A percentile compares a stretch with the other conserved stretches of the same genome.
phyloP scores from a whole-genome alignment of 2,329 filamentous ascomycete species.

The Ampelomyces quisqualis region DNA sequence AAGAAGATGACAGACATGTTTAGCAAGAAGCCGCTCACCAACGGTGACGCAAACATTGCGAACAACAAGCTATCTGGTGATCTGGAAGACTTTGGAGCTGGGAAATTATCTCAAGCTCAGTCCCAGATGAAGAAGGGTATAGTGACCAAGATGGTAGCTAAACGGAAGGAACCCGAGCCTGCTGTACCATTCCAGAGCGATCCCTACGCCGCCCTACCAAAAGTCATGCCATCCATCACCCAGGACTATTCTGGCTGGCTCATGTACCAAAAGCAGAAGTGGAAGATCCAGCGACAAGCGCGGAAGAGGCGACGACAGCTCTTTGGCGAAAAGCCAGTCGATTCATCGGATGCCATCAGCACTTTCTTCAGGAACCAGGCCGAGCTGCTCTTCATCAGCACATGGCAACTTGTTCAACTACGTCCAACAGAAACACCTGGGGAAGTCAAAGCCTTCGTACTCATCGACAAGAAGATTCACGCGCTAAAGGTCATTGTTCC shows the following conservation, averaged over 20 bases:
- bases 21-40: slow-evolving; percentile 68
- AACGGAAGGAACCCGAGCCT: slow-evolving; percentile 51
- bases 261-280: slow-evolving; percentile 96
- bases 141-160: slow-evolving; percentile 51
- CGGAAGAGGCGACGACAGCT: slow-evolving; percentile 81
- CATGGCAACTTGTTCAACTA: slow-evolving; percentile 92
- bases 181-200: slow-evolving; percentile 62
- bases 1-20: slow-evolving; percentile 98
- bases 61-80: slow-evolving; percentile 62
- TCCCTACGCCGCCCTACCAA: slow-evolving; percentile 78
- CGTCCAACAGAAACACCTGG: slow-evolving; percentile 80
- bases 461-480: slow-evolving; percentile 93
- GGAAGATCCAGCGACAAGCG: slow-evolving; percentile 95
- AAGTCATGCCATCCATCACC: slow-evolving; percentile 78
- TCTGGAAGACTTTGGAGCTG: slow-evolving; percentile 76
- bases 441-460: slow-evolving; percentile 81
- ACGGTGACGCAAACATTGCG: slow-evolving; percentile 66
- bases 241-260: slow-evolving; percentile 88
- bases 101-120: slow-evolving; percentile 51
- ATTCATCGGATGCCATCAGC: slow-evolving; percentile 62
- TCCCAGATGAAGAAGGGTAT: slow-evolving; percentile 44
- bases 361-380: slow-evolving; percentile 88
- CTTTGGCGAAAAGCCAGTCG: slow-evolving; percentile 78
- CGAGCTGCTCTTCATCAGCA: slow-evolving; percentile 83
- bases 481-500: slow-evolving; percentile 84